Conservation (phyloP, 1,284 basidiomycete genomes). For the Puccinia hordei region DNA sequence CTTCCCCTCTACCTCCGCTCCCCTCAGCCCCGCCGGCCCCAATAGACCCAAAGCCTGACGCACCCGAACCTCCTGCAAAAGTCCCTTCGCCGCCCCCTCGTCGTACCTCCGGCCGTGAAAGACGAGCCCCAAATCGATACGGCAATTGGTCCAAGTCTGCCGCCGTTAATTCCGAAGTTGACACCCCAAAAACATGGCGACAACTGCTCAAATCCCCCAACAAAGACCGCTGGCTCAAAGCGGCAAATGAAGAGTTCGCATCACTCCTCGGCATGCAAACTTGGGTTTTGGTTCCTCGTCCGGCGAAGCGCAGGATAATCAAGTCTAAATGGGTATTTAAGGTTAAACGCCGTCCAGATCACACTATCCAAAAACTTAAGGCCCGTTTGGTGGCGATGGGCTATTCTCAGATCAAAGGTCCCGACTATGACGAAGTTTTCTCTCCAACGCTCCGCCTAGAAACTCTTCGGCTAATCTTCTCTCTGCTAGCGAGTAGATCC, state of each 20-base stretch:
- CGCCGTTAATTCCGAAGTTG: background rate
- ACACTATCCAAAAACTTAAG: too few relatives aligned
- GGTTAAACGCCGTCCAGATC: background rate
- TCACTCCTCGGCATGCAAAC: too few relatives aligned
- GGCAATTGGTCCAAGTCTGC: background rate
- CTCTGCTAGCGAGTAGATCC: too few relatives aligned
- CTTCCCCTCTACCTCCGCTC: background rate
- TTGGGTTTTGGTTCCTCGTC: too few relatives aligned
- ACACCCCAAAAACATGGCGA: constrained; percentile 10
- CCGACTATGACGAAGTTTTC: too few relatives aligned
- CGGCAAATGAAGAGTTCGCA: background rate
- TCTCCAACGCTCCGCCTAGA: too few relatives aligned
- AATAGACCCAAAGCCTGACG: too few relatives aligned
- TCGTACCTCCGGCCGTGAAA: background rate
- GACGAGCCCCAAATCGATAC: background rate
- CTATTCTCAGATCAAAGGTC: too few relatives aligned
- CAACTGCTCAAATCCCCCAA: constrained; percentile 3
- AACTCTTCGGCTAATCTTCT: too few relatives aligned
- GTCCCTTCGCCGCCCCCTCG: background rate
- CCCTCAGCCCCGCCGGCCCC: background rate
- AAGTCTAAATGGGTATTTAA: constrained; percentile 41
- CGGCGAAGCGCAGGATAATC: too few relatives aligned
- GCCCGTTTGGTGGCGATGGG: too few relatives aligned
- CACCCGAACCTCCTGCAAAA: background rate
- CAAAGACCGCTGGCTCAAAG: background rate